A percentile compares a stretch with the other conserved stretches of the same genome.
These are phyloP conservation scores for Stentor coeruleus DNA, from an alignment of 73 alveolate species.

Conservation along the genomic window DNA sequence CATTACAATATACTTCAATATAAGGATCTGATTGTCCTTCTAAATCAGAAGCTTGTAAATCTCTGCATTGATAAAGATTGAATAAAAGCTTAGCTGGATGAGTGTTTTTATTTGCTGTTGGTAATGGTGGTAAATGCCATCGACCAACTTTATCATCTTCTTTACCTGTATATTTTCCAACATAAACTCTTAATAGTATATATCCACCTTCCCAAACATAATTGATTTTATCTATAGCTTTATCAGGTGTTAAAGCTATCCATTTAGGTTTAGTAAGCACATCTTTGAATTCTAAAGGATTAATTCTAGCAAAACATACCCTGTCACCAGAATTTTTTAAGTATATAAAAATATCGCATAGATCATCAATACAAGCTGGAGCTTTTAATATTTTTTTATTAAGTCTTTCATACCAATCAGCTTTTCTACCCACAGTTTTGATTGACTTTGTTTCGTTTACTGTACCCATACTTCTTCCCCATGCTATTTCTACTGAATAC, in stretches of 20 bases:
- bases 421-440: background rate
- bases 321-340: background rate
- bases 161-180: background rate
- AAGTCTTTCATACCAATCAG: constrained; percentile 10
- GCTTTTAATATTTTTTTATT: background rate
- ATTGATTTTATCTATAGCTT: background rate
- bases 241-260: constrained; percentile 3
- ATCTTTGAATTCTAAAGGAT: background rate
- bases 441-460: background rate
- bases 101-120: background rate
- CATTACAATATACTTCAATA: background rate
- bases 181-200: background rate
- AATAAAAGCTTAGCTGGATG: no score
- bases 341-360: constrained; percentile 10
- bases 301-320: background rate
- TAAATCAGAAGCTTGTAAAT: background rate
- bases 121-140: constrained; percentile 27
- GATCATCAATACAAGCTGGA: no score
- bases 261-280: background rate
- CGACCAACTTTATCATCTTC: background rate
- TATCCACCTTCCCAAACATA: constrained; percentile 26
- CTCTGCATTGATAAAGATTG: constrained; percentile 8
- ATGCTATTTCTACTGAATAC: background rate
- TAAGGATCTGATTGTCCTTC: constrained; percentile 9
- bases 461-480: background rate